These are phyloP conservation scores for Articulospora tetracladia DNA, from an alignment of 495 filamentous ascomycete genomes.

Conservation along the genomic window DNA sequence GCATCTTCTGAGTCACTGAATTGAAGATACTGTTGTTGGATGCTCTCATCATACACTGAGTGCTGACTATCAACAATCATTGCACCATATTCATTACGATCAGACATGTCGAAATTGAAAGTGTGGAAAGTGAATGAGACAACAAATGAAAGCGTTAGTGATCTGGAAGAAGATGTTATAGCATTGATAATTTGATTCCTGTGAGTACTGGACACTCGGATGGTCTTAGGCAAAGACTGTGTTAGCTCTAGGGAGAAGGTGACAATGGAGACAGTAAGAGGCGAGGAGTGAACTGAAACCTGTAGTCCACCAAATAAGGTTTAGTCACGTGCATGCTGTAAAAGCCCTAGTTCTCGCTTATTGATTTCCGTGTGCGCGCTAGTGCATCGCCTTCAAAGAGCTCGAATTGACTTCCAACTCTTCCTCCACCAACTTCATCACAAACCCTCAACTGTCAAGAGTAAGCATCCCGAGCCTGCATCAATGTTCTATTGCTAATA, in stretches of 20 bases:
- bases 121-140: neutral
- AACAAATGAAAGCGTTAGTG: conserved; percentile 13
- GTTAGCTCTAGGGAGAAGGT: no score
- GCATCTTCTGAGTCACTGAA: no score
- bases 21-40: no score
- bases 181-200: conserved; percentile 2
- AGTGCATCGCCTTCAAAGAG: neutral
- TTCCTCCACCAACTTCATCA: conserved; percentile 2
- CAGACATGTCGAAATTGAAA: neutral
- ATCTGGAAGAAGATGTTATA: neutral
- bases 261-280: no score
- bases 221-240: neutral
- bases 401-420: neutral
- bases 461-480: neutral
- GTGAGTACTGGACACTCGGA: conserved; percentile 14
- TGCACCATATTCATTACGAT: neutral
- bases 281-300: no score
- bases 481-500: neutral
- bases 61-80: neutral
- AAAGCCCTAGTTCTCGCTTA: conserved; percentile 1
- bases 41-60: neutral
- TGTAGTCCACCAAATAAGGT: neutral
- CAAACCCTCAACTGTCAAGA: conserved; percentile 4
- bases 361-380: neutral
- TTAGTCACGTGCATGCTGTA: neutral